Evolutionary conservation across 345 rosid genomes (phyloP).

Genomic region (Laguncularia racemosa): DNA sequence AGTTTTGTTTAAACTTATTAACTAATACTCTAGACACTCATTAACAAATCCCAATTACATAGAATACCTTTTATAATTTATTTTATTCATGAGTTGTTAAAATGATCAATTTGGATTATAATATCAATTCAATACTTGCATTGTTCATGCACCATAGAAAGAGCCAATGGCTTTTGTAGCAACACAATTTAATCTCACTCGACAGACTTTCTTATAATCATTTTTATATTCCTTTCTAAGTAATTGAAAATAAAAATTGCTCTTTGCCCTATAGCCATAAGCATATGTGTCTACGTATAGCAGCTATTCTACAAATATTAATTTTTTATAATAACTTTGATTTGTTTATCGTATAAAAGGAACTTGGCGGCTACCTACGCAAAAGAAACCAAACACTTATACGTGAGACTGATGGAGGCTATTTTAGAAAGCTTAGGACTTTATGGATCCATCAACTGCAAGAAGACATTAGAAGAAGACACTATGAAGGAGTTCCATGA

Average conservation of each 20-base stretch:
- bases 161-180: not conserved
- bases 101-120: too few relatives aligned
- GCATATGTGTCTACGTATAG: too few relatives aligned
- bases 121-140: not conserved
- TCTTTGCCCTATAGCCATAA: too few relatives aligned
- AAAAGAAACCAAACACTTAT: slow-evolving; percentile 53
- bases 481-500: slow-evolving; percentile 34
- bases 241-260: too few relatives aligned
- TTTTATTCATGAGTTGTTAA: too few relatives aligned
- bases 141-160: not conserved
- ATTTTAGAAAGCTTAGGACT: slow-evolving; percentile 50
- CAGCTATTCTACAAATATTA: not conserved
- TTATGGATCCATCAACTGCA: slow-evolving; percentile 1
- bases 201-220: not conserved
- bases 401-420: slow-evolving; percentile 54
- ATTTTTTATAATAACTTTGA: not conserved
- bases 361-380: slow-evolving; percentile 58
- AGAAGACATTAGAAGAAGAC: slow-evolving; percentile 17
- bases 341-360: slow-evolving; percentile 25
- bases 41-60: too few relatives aligned
- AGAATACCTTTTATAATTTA: too few relatives aligned
- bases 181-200: too few relatives aligned
- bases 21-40: too few relatives aligned
- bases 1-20: too few relatives aligned
- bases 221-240: not conserved